phyloP scores from a whole-genome alignment of 2,329 filamentous ascomycete genomes.

The Harringtonia aguacate region DNA sequence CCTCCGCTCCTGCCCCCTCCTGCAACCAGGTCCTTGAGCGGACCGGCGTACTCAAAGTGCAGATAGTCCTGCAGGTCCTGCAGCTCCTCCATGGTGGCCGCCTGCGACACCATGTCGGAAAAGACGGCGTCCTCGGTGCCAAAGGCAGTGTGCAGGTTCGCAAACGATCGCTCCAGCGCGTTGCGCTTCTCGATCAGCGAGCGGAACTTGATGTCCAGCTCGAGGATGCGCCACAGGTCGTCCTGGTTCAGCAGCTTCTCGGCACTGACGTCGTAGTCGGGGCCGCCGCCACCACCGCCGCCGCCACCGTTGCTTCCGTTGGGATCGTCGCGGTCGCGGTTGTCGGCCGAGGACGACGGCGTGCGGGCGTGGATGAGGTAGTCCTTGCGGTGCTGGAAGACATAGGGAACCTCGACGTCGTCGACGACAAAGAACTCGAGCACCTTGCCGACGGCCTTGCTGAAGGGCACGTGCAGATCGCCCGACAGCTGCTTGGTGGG shows the following conservation, averaged over 20 bases:
- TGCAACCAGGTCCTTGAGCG: constrained; percentile 72
- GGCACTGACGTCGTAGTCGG: constrained; percentile 63
- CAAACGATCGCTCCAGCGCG: constrained; percentile 67
- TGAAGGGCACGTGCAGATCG: constrained; percentile 72
- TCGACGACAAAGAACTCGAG: constrained; percentile 92
- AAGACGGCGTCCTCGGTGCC: constrained; percentile 63
- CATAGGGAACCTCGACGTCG: constrained; percentile 91
- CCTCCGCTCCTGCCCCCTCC: too few species aligned
- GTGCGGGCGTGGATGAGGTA: constrained; percentile 88
- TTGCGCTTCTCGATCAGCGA: constrained; percentile 89
- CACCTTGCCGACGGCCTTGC: constrained; percentile 80
- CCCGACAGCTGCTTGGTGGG: constrained; percentile 68
- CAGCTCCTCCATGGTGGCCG: constrained; percentile 84
- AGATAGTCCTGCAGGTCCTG: constrained; percentile 95
- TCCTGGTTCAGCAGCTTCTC: constrained; percentile 87
- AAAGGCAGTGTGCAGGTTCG: constrained; percentile 53
- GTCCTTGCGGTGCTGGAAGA: constrained; percentile 96
- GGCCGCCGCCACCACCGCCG: too few species aligned
- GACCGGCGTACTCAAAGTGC: constrained; percentile 80
- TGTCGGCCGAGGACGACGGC: too few species aligned
- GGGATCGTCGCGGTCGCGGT: constrained; percentile 52
- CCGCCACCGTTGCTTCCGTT: too few species aligned
- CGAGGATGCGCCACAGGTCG: constrained; percentile 90
- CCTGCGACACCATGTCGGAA: constrained; percentile 69
- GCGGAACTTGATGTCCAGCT: constrained; percentile 90